A percentile compares a stretch with the other conserved stretches of the same genome.
Evolutionary conservation across 2,329 filamentous ascomycete genomes (phyloP).

Genomic region (Leptosphaerulina australis): DNA sequence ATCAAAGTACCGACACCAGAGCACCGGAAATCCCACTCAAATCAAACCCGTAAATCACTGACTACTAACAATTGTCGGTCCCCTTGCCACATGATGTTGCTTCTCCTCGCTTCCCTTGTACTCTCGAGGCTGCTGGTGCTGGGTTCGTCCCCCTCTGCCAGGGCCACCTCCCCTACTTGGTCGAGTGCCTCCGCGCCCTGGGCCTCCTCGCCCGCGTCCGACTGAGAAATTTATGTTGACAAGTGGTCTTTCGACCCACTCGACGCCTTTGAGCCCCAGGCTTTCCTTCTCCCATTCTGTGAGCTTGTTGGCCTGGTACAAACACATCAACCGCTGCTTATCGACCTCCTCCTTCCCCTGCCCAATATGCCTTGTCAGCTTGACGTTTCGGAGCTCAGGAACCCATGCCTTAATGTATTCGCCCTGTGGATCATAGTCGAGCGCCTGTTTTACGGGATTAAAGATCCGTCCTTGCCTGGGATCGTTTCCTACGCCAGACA

Average conservation of each 20-base stretch:
- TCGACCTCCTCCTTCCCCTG: constrained; percentile 38
- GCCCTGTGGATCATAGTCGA: constrained; percentile 75
- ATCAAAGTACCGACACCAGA: constrained; percentile 12
- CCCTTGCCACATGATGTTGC: constrained; percentile 8
- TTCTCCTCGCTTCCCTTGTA: constrained; percentile 12
- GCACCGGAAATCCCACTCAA: constrained; percentile 4
- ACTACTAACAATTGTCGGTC: constrained; percentile 15
- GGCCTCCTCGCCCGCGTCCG: constrained; percentile 35
- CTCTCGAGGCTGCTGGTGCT: constrained; percentile 12
- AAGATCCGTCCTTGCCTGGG: constrained; percentile 75
- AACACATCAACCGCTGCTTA: constrained; percentile 56
- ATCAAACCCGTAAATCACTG: constrained; percentile 8
- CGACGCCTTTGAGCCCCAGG: constrained; percentile 61
- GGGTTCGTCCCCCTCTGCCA: constrained; percentile 8
- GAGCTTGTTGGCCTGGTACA: constrained; percentile 75
- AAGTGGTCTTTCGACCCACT: constrained; percentile 69
- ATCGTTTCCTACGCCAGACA: constrained; percentile 79
- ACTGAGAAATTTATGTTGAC: constrained; percentile 45
- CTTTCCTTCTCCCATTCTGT: constrained; percentile 62
- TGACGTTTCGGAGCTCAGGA: constrained; percentile 65
- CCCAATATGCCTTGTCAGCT: constrained; percentile 31
- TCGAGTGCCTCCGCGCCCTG: constrained; percentile 14
- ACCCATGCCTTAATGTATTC: constrained; percentile 76
- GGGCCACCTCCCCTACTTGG: constrained; percentile 2
- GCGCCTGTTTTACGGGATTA: constrained; percentile 80